Conservation (phyloP, 1,284 basidiomycete genomes). For the Tilletia setariae region DNA sequence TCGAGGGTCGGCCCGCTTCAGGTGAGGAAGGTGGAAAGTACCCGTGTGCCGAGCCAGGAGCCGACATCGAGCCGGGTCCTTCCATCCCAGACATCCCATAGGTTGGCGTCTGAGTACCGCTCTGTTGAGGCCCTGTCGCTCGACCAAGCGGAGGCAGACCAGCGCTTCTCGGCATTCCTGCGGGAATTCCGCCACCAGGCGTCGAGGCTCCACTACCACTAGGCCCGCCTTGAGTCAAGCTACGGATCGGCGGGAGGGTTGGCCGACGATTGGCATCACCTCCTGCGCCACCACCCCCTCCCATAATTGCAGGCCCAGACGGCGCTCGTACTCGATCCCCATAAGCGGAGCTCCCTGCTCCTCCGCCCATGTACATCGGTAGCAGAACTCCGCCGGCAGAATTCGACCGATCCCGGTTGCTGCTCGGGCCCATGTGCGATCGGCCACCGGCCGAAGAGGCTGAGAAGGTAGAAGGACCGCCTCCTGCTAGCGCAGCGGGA, state of each 20-base stretch:
- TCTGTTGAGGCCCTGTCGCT: too few relatives aligned
- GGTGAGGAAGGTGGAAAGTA: not conserved
- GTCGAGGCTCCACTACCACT: not conserved
- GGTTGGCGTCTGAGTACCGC: not conserved
- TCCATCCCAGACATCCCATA: not conserved
- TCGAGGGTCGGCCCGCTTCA: not conserved
- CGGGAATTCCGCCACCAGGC: not conserved
- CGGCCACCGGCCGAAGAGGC: too few relatives aligned
- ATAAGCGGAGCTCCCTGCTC: not conserved
- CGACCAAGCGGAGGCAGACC: too few relatives aligned
- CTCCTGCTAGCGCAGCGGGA: not conserved
- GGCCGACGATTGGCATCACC: not conserved
- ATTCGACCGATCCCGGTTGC: constrained; percentile 4
- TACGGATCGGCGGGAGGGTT: not conserved
- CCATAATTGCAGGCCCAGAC: not conserved
- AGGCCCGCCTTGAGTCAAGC: not conserved
- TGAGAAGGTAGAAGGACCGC: not conserved
- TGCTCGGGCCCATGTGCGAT: too few relatives aligned
- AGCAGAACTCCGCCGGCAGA: not conserved
- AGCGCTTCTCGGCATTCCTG: too few relatives aligned
- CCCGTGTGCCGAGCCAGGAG: not conserved
- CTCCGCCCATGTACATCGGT: not conserved
- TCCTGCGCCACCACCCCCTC: not conserved
- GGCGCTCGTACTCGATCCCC: not conserved
- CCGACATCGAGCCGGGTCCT: not conserved